These are phyloP conservation scores for Pezicula carpinea DNA, from an alignment of 2,329 filamentous ascomycete genomes.

Conservation along the genomic window DNA sequence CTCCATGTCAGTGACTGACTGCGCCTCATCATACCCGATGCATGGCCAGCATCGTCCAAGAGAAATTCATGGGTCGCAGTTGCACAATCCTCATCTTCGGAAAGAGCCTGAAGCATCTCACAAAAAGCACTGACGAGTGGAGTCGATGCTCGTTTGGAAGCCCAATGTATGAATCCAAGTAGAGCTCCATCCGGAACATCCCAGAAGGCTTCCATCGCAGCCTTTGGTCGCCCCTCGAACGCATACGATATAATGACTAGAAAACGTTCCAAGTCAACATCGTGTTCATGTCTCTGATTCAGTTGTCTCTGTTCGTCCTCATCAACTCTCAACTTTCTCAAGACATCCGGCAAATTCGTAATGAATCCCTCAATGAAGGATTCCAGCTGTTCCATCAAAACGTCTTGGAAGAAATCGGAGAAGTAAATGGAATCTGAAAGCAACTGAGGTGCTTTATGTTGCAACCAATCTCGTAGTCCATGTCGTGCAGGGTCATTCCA, in stretches of 20 bases:
- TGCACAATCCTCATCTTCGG: slow-evolving; percentile 77
- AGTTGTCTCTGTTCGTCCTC: slow-evolving; percentile 82
- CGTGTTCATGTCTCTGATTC: slow-evolving; percentile 60
- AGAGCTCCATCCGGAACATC: slow-evolving; percentile 86
- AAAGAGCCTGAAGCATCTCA: slow-evolving; percentile 88
- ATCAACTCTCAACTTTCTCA: slow-evolving; percentile 78
- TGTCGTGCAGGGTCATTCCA: slow-evolving; percentile 86
- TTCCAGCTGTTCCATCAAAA: slow-evolving; percentile 78
- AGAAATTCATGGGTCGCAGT: slow-evolving; percentile 84
- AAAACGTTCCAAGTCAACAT: slow-evolving; percentile 80
- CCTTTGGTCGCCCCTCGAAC: slow-evolving; percentile 80
- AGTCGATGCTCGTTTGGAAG: slow-evolving; percentile 89
- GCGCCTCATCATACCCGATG: slow-evolving; percentile 73
- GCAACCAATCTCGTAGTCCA: slow-evolving; percentile 75
- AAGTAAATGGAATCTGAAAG: slow-evolving; percentile 64
- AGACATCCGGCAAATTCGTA: slow-evolving; percentile 87
- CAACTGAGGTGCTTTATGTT: slow-evolving; percentile 72
- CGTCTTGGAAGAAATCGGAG: slow-evolving; percentile 64
- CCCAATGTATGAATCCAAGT: slow-evolving; percentile 93
- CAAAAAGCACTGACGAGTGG: slow-evolving; percentile 96
- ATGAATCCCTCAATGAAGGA: slow-evolving; percentile 89
- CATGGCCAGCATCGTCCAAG: slow-evolving; percentile 73
- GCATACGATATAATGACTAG: slow-evolving; percentile 88
- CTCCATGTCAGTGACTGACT: slow-evolving; percentile 85
- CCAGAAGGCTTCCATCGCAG: slow-evolving; percentile 81